phyloP scores from a whole-genome alignment of 2,329 filamentous ascomycete species.

The Furcasterigmium furcatum region DNA sequence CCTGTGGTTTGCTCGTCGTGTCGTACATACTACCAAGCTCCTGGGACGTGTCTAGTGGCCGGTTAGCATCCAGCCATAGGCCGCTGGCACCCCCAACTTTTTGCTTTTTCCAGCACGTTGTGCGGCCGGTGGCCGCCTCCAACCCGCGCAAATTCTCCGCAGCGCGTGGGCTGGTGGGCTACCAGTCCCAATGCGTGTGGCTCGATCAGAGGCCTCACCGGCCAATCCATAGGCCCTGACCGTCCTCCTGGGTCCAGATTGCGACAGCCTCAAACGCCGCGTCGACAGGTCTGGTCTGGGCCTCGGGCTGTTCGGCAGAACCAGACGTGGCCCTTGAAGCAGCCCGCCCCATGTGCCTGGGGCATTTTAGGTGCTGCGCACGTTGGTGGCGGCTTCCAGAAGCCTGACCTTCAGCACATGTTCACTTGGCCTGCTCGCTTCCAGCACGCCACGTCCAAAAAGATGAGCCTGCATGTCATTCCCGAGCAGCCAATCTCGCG shows the following conservation, averaged over 20 bases:
- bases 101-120: neutral
- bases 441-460: neutral
- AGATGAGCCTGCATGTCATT: neutral
- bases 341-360: neutral
- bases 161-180: neutral
- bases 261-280: neutral
- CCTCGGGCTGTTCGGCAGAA: neutral
- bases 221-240: neutral
- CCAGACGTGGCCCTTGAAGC: neutral
- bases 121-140: neutral
- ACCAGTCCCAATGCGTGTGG: neutral
- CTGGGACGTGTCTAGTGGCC: too few species aligned
- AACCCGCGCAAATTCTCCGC: constrained; percentile 3
- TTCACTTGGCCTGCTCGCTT: neutral
- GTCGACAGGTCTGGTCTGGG: neutral
- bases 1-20: too few species aligned
- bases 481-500: neutral
- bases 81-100: too few species aligned
- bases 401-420: too few species aligned
- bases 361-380: neutral
- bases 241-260: neutral
- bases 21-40: too few species aligned
- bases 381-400: neutral
- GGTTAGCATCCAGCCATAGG: too few species aligned
- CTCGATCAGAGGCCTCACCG: neutral